phyloP scores from a whole-genome alignment of 169 alveolate species.

The Perkinsus olseni region DNA sequence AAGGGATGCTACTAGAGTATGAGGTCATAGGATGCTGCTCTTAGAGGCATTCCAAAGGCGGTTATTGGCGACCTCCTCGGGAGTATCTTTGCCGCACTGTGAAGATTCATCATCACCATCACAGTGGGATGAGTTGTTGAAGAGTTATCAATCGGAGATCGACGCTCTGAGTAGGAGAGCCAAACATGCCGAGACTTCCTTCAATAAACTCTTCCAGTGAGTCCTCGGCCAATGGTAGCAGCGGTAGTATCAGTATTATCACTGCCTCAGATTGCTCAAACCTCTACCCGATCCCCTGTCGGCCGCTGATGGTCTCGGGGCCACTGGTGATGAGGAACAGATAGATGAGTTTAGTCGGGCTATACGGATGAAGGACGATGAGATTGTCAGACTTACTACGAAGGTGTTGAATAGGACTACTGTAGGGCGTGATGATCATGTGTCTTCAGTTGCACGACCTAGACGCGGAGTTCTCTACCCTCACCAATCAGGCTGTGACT shows the following conservation, averaged over 20 bases:
- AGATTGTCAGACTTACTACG: background rate
- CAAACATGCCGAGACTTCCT: constrained; percentile 14
- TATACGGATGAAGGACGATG: background rate
- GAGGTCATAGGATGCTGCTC: too few relatives aligned
- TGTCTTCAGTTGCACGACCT: background rate
- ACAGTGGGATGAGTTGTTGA: background rate
- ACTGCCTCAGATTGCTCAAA: background rate
- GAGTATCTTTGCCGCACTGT: background rate
- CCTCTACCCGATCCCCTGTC: background rate
- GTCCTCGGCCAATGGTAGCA: constrained; percentile 7
- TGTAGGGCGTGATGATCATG: background rate
- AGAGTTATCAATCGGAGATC: constrained; percentile 17
- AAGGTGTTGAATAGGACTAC: background rate
- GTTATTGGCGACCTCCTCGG: too few relatives aligned
- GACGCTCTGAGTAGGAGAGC: constrained; percentile 16
- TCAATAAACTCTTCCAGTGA: constrained; percentile 9
- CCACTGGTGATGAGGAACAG: background rate
- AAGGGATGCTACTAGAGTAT: too few relatives aligned
- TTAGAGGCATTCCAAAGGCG: background rate
- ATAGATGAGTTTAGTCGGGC: background rate
- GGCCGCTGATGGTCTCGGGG: too few relatives aligned
- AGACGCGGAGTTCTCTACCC: constrained; percentile 6
- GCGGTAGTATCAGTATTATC: background rate
- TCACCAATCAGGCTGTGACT: constrained; percentile 17
- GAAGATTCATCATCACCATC: background rate